Percentiles rank a stretch among this genome's conserved stretches.
These are phyloP conservation scores for Trifolium dubium DNA, from an alignment of 306 rosid genomes.

Conservation along the genomic window DNA sequence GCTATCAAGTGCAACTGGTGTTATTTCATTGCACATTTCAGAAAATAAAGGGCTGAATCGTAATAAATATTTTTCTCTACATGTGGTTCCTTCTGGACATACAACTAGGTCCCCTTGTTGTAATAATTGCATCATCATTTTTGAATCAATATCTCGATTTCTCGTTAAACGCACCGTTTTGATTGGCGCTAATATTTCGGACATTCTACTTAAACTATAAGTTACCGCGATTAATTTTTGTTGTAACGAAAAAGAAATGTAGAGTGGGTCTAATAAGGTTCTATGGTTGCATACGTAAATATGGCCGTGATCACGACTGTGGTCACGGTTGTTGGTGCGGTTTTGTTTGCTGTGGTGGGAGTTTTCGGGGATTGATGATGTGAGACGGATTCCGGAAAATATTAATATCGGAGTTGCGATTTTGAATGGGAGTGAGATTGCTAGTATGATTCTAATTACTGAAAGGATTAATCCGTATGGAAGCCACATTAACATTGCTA, in stretches of 20 bases:
- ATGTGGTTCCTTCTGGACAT: conserved; percentile 93
- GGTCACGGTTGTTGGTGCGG: no score
- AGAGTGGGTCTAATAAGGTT: conserved; percentile 73
- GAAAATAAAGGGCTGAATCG: conserved; percentile 84
- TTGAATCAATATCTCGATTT: conserved; percentile 55
- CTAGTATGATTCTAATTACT: conserved; percentile 45
- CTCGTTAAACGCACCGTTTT: conserved; percentile 71
- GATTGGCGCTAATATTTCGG: conserved; percentile 76
- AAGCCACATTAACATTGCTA: conserved; percentile 65
- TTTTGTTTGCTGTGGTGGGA: background rate
- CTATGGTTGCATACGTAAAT: conserved; percentile 88
- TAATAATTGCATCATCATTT: conserved; percentile 53
- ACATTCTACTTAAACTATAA: conserved; percentile 78
- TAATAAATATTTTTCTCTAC: conserved; percentile 81
- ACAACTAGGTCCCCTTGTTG: conserved; percentile 67
- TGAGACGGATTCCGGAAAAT: conserved; percentile 53
- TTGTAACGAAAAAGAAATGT: conserved; percentile 51
- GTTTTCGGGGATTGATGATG: conserved; percentile 36
- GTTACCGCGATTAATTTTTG: conserved; percentile 61
- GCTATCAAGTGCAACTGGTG: conserved; percentile 65
- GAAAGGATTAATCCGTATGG: conserved; percentile 58
- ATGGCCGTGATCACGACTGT: background rate
- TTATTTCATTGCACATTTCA: conserved; percentile 57
- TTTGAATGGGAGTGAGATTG: conserved; percentile 50
- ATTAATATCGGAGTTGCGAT: conserved; percentile 51